These are phyloP conservation scores for Sequoiadendron giganteum DNA, from an alignment of 75 land plant species.

Conservation along the genomic window DNA sequence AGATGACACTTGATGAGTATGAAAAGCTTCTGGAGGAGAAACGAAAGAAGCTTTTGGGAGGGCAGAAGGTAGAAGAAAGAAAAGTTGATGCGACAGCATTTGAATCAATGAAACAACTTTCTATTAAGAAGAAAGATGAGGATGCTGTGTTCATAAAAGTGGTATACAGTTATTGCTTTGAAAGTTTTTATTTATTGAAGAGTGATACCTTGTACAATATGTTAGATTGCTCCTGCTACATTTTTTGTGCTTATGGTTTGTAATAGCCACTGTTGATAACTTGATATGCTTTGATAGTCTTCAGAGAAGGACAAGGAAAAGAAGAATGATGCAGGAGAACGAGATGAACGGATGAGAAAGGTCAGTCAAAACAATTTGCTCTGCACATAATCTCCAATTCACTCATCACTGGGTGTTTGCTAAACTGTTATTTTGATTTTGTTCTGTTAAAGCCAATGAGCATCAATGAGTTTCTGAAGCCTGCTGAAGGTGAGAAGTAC, in stretches of 20 bases:
- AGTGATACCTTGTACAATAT: neutral
- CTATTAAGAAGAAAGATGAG: constrained; percentile 62
- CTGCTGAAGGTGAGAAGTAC: constrained; percentile 51
- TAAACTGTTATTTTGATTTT: neutral
- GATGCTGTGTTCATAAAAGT: constrained; percentile 69
- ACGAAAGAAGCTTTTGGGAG: constrained; percentile 58
- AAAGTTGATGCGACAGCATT: constrained; percentile 50
- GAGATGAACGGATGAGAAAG: constrained; percentile 78
- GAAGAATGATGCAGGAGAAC: constrained; percentile 59
- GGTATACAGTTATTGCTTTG: constrained; percentile 28
- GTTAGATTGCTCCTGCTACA: neutral
- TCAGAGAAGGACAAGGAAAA: constrained; percentile 66
- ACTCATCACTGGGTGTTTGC: neutral
- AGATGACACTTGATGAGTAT: constrained; percentile 79
- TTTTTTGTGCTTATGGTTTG: neutral
- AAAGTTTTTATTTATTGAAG: neutral
- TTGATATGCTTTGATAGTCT: constrained; percentile 30
- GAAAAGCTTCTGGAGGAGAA: constrained; percentile 81
- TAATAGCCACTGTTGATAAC: neutral
- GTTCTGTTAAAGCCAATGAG: constrained; percentile 41
- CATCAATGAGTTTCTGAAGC: constrained; percentile 69
- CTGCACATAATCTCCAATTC: neutral
- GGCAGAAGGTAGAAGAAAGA: constrained; percentile 79
- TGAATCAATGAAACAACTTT: constrained; percentile 65
- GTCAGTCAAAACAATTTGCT: constrained; percentile 14